Conservation (phyloP, 306 rosid genomes). For the Lagenaria siceraria region DNA sequence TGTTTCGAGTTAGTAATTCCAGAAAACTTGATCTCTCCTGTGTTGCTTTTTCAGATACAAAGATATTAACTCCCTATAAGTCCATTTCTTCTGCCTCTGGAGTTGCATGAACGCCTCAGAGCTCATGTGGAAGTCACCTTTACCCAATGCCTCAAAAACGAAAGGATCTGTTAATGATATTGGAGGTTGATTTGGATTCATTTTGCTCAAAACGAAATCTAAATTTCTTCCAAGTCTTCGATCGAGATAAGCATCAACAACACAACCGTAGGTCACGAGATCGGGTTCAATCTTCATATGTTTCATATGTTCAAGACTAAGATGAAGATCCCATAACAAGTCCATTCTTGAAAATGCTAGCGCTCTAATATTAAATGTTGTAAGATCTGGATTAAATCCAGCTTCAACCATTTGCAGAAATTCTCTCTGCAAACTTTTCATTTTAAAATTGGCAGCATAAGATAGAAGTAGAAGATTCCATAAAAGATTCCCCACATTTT, state of each 20-base stretch:
- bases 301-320: slow-evolving; percentile 78
- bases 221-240: slow-evolving; percentile 63
- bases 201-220: slow-evolving; percentile 47
- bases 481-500: slow-evolving; percentile 57
- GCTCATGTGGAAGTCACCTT: slow-evolving; percentile 76
- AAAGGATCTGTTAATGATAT: slow-evolving; percentile 43
- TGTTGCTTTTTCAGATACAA: slow-evolving; percentile 50
- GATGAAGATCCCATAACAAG: slow-evolving; percentile 89
- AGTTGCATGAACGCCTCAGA: slow-evolving; percentile 70
- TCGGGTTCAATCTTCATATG: slow-evolving; percentile 57
- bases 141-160: slow-evolving; percentile 82
- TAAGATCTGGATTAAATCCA: slow-evolving; percentile 64
- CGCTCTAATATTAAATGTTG: slow-evolving; percentile 74
- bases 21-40: slow-evolving; percentile 63
- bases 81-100: slow-evolving; percentile 40
- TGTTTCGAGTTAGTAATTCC: slow-evolving; percentile 49
- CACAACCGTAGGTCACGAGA: slow-evolving; percentile 81
- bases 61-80: slow-evolving; percentile 36
- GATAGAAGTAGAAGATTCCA: slow-evolving; percentile 86
- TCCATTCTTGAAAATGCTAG: slow-evolving; percentile 89
- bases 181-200: slow-evolving; percentile 46
- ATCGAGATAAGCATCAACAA: slow-evolving; percentile 71
- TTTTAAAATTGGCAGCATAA: slow-evolving; percentile 77
- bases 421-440: slow-evolving; percentile 84
- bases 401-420: slow-evolving; percentile 65